Conservation (phyloP, 2,329 filamentous ascomycete species). For the Trichoderma pleuroti region DNA sequence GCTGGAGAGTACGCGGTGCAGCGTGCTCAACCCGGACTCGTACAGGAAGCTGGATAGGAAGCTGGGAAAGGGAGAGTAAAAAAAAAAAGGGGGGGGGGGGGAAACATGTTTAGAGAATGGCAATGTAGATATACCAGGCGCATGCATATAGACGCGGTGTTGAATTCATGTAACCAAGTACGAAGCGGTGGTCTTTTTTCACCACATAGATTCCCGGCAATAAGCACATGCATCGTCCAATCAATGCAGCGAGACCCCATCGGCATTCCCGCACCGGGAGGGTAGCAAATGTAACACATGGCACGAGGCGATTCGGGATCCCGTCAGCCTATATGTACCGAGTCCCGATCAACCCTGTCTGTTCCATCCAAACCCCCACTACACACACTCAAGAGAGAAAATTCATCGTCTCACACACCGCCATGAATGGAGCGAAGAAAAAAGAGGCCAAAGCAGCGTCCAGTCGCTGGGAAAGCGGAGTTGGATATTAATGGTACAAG, state of each 20-base stretch:
- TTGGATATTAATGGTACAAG: slow-evolving; percentile 33
- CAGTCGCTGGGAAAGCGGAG: slow-evolving; percentile 34
- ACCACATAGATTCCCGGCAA: not conserved
- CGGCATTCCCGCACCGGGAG: not conserved
- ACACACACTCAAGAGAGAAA: not conserved
- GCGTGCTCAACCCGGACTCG: slow-evolving; percentile 45
- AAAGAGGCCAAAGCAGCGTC: not conserved
- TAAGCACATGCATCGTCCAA: not conserved
- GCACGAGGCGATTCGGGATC: slow-evolving; percentile 2
- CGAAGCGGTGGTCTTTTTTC: not conserved
- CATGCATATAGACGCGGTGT: not conserved
- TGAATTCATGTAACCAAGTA: not conserved
- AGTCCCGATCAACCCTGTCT: not conserved
- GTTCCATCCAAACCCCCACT: not conserved
- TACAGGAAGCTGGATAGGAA: slow-evolving; percentile 40
- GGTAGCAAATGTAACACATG: not conserved
- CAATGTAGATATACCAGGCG: slow-evolving; percentile 3
- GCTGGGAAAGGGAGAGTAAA: slow-evolving; percentile 33
- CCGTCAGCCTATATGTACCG: not conserved
- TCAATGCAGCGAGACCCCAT: not conserved
- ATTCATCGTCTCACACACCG: not conserved
- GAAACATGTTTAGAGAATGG: not conserved
- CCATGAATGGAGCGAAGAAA: not conserved
- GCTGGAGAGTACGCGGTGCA: slow-evolving; percentile 46
- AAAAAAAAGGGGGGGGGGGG: too few relatives aligned